Conservation (phyloP, 2,329 filamentous ascomycete genomes). For the Colletotrichum lupini region DNA sequence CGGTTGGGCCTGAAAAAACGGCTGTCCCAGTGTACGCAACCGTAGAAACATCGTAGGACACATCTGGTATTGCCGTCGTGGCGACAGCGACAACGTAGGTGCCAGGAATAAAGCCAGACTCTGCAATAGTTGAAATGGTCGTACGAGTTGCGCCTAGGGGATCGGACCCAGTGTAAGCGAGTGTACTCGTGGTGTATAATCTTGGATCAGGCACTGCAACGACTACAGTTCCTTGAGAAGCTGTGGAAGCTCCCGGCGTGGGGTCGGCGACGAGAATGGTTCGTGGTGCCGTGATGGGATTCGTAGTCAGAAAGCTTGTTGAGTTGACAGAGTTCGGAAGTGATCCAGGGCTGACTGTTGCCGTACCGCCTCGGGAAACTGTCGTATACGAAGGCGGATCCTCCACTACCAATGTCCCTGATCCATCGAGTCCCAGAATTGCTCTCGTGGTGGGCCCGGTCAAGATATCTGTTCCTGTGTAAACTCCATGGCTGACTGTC, state of each 20-base stretch:
- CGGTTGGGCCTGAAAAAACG: conserved; percentile 2
- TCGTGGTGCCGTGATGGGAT: conserved; percentile 18
- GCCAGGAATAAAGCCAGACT: conserved; percentile 5
- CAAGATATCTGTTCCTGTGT: conserved; percentile 17
- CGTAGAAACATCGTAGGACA: conserved; percentile 9
- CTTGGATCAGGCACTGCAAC: conserved; percentile 22
- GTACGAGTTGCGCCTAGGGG: background rate
- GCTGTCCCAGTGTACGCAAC: conserved; percentile 18
- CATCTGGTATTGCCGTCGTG: background rate
- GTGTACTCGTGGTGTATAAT: conserved; percentile 21
- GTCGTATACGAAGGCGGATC: conserved; percentile 26
- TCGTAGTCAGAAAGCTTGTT: conserved; percentile 13
- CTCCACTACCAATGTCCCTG: conserved; percentile 14
- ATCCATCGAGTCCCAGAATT: background rate
- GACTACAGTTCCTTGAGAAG: conserved; percentile 20
- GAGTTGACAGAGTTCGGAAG: conserved; percentile 1
- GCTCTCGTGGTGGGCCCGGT: conserved; percentile 16
- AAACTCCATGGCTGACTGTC: conserved; percentile 8
- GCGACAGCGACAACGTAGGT: conserved; percentile 14
- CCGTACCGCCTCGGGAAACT: conserved; percentile 8
- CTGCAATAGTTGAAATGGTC: conserved; percentile 28
- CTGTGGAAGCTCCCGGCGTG: background rate
- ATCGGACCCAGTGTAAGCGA: conserved; percentile 5
- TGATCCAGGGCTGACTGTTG: background rate
- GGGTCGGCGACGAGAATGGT: conserved; percentile 23